Conservation (phyloP, 192 early-diverging fungal genomes). For the Coemansia sp. region DNA sequence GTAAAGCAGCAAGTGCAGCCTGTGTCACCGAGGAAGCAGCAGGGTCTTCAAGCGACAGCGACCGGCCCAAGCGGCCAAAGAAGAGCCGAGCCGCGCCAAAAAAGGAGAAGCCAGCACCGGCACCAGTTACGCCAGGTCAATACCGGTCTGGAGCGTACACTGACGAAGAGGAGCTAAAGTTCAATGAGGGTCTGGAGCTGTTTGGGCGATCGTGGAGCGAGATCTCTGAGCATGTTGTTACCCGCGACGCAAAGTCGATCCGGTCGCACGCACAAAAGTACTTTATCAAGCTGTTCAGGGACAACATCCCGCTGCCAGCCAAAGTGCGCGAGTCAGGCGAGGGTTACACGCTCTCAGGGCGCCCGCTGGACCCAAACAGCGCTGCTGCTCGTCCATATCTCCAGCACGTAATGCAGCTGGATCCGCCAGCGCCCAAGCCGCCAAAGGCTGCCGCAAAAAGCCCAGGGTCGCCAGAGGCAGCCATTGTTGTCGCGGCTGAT, state of each 20-base stretch:
- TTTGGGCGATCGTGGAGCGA: slow-evolving; percentile 82
- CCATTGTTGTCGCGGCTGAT: too few relatives aligned
- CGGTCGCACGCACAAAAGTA: slow-evolving; percentile 90
- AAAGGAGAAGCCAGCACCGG: slow-evolving; percentile 28
- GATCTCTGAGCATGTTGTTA: slow-evolving; percentile 73
- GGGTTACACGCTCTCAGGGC: slow-evolving; percentile 80
- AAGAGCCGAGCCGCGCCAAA: neutral
- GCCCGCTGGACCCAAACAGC: slow-evolving; percentile 86
- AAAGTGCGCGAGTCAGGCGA: slow-evolving; percentile 73
- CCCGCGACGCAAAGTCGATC: slow-evolving; percentile 80
- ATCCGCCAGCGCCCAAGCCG: slow-evolving; percentile 25
- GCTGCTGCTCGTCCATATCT: slow-evolving; percentile 82
- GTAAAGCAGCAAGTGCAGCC: slow-evolving; percentile 12
- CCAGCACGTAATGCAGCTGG: slow-evolving; percentile 54
- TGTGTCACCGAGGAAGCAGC: neutral
- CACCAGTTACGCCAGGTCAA: slow-evolving; percentile 49
- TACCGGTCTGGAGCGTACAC: slow-evolving; percentile 72
- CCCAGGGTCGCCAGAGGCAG: neutral
- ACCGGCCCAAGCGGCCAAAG: slow-evolving; percentile 18
- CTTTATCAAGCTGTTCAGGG: slow-evolving; percentile 87
- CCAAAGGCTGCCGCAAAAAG: neutral
- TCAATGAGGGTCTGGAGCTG: slow-evolving; percentile 75
- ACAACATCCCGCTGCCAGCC: slow-evolving; percentile 75
- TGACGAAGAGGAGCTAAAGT: slow-evolving; percentile 71
- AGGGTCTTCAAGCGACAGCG: slow-evolving; percentile 23